Percentiles rank a stretch among this genome's conserved stretches.
These are phyloP conservation scores for Radiomyces spectabilis DNA, from an alignment of 192 early-diverging fungal species.

Conservation along the genomic window DNA sequence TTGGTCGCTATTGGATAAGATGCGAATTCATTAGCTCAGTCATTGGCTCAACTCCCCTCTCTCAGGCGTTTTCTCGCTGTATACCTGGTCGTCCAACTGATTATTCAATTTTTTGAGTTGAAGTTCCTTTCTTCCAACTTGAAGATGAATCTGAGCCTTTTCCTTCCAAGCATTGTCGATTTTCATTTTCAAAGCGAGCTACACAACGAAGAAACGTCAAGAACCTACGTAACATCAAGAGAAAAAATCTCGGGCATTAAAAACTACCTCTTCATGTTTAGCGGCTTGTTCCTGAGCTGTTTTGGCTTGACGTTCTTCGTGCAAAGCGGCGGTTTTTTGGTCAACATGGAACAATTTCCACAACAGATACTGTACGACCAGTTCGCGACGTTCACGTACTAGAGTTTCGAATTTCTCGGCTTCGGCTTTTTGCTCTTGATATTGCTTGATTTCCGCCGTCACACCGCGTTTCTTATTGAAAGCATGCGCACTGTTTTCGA, in stretches of 20 bases:
- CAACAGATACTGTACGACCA: constrained; percentile 64
- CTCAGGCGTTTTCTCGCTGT: neutral
- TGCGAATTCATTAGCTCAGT: no score
- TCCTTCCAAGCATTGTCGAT: constrained; percentile 64
- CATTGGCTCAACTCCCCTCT: no score
- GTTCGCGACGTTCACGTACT: constrained; percentile 46
- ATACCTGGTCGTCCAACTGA: constrained; percentile 62
- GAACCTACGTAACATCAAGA: no score
- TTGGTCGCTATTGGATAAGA: constrained; percentile 41
- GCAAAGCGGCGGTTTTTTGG: constrained; percentile 47
- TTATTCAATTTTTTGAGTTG: constrained; percentile 65
- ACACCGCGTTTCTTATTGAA: constrained; percentile 90
- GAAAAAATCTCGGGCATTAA: no score
- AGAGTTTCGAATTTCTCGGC: constrained; percentile 74
- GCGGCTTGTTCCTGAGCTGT: neutral
- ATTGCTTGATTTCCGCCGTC: constrained; percentile 86
- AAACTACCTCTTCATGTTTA: no score
- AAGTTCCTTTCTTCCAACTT: constrained; percentile 64
- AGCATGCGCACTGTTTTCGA: constrained; percentile 80
- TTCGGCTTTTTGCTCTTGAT: constrained; percentile 87
- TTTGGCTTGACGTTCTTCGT: constrained; percentile 44
- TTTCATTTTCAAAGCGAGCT: constrained; percentile 40
- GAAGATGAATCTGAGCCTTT: constrained; percentile 66
- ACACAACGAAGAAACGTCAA: no score
- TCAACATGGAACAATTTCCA: constrained; percentile 94